Percentiles rank a stretch among this genome's conserved stretches.
Evolutionary conservation across 345 rosid genomes (phyloP).

Genomic region (Euphorbia peplus): DNA sequence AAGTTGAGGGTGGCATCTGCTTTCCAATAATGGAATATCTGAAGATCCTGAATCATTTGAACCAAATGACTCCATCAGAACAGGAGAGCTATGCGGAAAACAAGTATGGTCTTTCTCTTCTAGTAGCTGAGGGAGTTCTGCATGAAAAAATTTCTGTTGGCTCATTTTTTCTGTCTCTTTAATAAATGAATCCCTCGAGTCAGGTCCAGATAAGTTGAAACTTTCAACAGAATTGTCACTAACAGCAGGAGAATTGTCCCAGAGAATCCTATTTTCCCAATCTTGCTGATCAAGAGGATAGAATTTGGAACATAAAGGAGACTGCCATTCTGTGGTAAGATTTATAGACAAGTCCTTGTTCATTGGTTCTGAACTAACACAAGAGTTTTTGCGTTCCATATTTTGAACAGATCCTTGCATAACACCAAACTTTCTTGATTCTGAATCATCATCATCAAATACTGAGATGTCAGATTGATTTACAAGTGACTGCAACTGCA

Average conservation of each 20-base stretch:
- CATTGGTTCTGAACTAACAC: slow-evolving; percentile 65
- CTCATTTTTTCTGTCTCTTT: slow-evolving; percentile 35
- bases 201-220: slow-evolving; percentile 41
- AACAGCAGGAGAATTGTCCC: slow-evolving; percentile 64
- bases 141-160: slow-evolving; percentile 27
- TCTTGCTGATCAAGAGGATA: slow-evolving; percentile 84
- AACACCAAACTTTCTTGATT: slow-evolving; percentile 37
- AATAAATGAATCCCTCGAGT: slow-evolving; percentile 27
- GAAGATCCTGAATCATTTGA: slow-evolving; percentile 31
- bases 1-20: slow-evolving; percentile 75
- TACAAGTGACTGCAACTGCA: slow-evolving; percentile 32
- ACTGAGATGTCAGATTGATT: slow-evolving; percentile 44
- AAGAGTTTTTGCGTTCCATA: slow-evolving; percentile 39
- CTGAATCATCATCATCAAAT: slow-evolving; percentile 30
- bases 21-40: slow-evolving; percentile 26
- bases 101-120: slow-evolving; percentile 36
- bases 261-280: slow-evolving; percentile 82
- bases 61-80: slow-evolving; percentile 54
- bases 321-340: slow-evolving; percentile 47
- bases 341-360: slow-evolving; percentile 39
- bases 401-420: slow-evolving; percentile 30
- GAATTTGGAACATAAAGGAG: slow-evolving; percentile 42
- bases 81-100: slow-evolving; percentile 33
- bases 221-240: slow-evolving; percentile 43
- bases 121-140: slow-evolving; percentile 24